phyloP scores from a whole-genome alignment of 305 asterid genomes.

The Fraxinus velutina region DNA sequence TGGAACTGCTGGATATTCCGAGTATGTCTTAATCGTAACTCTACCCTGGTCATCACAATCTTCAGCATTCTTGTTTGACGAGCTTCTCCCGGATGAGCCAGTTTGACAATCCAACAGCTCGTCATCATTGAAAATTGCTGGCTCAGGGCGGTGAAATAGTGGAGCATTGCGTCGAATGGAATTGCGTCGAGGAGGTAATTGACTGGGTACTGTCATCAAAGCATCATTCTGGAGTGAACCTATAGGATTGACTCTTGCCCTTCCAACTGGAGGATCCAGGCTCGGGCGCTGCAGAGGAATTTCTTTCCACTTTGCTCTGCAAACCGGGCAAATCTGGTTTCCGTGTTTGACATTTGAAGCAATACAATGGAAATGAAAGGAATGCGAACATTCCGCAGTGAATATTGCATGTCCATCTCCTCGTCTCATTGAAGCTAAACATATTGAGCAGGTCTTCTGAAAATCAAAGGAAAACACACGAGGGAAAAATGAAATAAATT shows the following conservation, averaged over 20 bases:
- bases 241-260: slow-evolving; percentile 45
- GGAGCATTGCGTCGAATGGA: slow-evolving; percentile 38
- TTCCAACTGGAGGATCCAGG: slow-evolving; percentile 40
- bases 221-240: slow-evolving; percentile 53
- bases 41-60: slow-evolving; percentile 31
- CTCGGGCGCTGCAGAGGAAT: slow-evolving; percentile 62
- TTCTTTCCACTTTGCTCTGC: slow-evolving; percentile 85
- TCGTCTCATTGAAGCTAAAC: slow-evolving; percentile 67
- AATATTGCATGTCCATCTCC: slow-evolving; percentile 88
- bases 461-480: background rate
- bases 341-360: slow-evolving; percentile 87
- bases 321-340: slow-evolving; percentile 76
- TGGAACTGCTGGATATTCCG: slow-evolving; percentile 60
- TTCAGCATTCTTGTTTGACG: slow-evolving; percentile 20
- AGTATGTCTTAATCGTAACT: slow-evolving; percentile 49
- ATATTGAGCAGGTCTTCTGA: slow-evolving; percentile 78
- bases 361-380: slow-evolving; percentile 86
- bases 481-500: background rate
- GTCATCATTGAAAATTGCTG: slow-evolving; percentile 71
- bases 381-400: slow-evolving; percentile 88
- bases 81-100: slow-evolving; percentile 29
- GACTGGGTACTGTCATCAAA: slow-evolving; percentile 48
- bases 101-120: slow-evolving; percentile 56
- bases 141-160: slow-evolving; percentile 53
- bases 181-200: slow-evolving; percentile 55